Percentiles rank a stretch among this genome's conserved stretches.
These are phyloP conservation scores for Deuterostichococcus epilithicus DNA, from an alignment of 139 green algal species.

Conservation along the genomic window DNA sequence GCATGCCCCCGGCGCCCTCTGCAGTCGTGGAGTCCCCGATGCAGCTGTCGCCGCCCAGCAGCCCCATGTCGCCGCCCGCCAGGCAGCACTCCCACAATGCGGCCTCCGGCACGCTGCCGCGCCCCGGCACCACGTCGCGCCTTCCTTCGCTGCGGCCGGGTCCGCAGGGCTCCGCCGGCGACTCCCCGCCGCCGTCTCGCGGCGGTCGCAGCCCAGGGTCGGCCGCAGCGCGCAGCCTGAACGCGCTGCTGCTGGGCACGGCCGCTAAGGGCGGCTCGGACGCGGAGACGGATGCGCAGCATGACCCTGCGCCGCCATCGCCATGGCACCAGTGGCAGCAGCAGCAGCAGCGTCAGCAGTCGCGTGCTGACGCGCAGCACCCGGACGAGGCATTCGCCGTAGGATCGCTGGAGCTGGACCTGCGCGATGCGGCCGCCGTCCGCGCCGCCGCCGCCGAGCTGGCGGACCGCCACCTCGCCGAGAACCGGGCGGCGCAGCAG, in stretches of 20 bases:
- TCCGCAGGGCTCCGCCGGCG: not conserved
- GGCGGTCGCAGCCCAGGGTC: not conserved
- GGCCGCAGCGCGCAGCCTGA: not conserved
- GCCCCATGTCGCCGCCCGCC: not conserved
- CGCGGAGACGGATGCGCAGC: not conserved
- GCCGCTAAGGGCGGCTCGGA: no score
- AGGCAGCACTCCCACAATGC: not conserved
- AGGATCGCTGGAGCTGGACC: not conserved
- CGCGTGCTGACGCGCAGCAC: not conserved
- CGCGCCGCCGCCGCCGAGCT: not conserved
- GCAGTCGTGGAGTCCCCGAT: not conserved
- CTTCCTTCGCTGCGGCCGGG: not conserved
- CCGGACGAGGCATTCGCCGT: not conserved
- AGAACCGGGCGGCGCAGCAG: not conserved
- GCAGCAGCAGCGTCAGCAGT: not conserved
- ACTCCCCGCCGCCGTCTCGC: not conserved
- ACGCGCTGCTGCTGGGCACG: not conserved
- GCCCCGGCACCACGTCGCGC: not conserved
- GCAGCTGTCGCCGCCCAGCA: constrained; percentile 5
- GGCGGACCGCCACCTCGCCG: not conserved
- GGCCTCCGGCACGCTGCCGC: not conserved
- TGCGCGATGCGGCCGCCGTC: not conserved
- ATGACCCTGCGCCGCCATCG: no score
- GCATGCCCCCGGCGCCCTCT: not conserved
- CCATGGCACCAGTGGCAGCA: not conserved